phyloP scores from a whole-genome alignment of 1,139 yeast species.

The Kurtzmaniella natalensis region DNA sequence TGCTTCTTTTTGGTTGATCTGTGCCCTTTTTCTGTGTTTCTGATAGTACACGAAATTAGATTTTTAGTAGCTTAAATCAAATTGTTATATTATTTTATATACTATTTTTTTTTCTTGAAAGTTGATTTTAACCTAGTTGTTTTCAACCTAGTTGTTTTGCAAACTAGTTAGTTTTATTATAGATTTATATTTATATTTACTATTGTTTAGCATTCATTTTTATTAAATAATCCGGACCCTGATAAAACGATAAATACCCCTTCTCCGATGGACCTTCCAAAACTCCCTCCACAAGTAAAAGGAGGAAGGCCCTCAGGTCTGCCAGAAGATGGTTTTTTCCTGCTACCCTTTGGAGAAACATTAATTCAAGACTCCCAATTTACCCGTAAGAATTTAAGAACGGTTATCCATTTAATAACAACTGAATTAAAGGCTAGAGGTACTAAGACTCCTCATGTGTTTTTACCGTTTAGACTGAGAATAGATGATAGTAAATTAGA shows the following conservation, averaged over 20 bases:
- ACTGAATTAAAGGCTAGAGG: slow-evolving; percentile 57
- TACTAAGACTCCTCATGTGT: slow-evolving; percentile 56
- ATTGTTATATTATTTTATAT: too few relatives aligned
- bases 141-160: too few relatives aligned
- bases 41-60: too few relatives aligned
- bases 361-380: slow-evolving; percentile 36
- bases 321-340: background rate
- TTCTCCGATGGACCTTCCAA: slow-evolving; percentile 23
- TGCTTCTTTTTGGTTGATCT: slow-evolving; percentile 1
- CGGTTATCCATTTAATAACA: slow-evolving; percentile 62
- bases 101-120: too few relatives aligned
- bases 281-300: slow-evolving; percentile 15
- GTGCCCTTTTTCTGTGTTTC: background rate
- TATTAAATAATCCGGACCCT: too few relatives aligned
- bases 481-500: slow-evolving; percentile 56
- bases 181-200: too few relatives aligned
- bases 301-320: slow-evolving; percentile 8
- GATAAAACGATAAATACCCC: too few relatives aligned
- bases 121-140: too few relatives aligned
- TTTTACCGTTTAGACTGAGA: slow-evolving; percentile 67
- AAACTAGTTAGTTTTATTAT: too few relatives aligned
- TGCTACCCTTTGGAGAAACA: slow-evolving; percentile 4
- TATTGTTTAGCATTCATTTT: background rate
- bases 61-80: too few relatives aligned
- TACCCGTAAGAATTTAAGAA: slow-evolving; percentile 59